These are phyloP conservation scores for Entomortierella chlamydospora DNA, from an alignment of 192 early-diverging fungal genomes.

Conservation along the genomic window DNA sequence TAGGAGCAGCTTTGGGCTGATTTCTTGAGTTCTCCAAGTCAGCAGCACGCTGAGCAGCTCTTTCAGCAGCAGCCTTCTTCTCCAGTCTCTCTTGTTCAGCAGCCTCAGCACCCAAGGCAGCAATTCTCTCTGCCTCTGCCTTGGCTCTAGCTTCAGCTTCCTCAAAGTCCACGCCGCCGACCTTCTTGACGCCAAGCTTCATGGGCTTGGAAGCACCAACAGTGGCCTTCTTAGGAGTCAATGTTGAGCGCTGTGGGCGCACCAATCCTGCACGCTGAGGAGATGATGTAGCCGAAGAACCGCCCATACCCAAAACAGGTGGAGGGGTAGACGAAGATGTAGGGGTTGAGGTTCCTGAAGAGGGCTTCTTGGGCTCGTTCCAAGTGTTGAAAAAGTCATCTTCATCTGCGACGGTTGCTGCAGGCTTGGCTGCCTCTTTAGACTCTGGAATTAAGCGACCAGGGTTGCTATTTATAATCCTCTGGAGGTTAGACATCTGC, in stretches of 20 bases:
- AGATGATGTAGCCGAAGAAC: conserved; percentile 20
- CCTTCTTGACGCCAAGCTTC: conserved; percentile 92
- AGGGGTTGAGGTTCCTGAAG: conserved; percentile 50
- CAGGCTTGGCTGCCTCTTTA: conserved; percentile 24
- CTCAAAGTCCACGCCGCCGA: conserved; percentile 88
- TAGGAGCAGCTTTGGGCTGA: conserved; percentile 26
- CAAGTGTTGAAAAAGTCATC: conserved; percentile 78
- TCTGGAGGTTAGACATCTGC: background rate
- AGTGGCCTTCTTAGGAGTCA: conserved; percentile 61
- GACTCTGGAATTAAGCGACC: conserved; percentile 35
- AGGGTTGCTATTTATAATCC: conserved; percentile 26
- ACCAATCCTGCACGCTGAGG: conserved; percentile 55
- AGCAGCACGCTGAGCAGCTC: conserved; percentile 28
- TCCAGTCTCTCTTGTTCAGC: conserved; percentile 51
- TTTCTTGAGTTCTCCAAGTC: conserved; percentile 32
- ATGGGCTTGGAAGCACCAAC: conserved; percentile 87
- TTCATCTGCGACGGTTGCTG: conserved; percentile 49
- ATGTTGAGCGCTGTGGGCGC: conserved; percentile 45
- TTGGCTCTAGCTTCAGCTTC: conserved; percentile 90
- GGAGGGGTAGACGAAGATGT: conserved; percentile 42
- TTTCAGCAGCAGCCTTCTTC: conserved; percentile 45
- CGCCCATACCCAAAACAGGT: conserved; percentile 21
- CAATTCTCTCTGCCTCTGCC: conserved; percentile 79
- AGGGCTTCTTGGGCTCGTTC: conserved; percentile 59
- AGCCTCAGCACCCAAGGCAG: conserved; percentile 37